Conservation (phyloP, 2,329 filamentous ascomycete species). For the Aspergillus sp. region DNA sequence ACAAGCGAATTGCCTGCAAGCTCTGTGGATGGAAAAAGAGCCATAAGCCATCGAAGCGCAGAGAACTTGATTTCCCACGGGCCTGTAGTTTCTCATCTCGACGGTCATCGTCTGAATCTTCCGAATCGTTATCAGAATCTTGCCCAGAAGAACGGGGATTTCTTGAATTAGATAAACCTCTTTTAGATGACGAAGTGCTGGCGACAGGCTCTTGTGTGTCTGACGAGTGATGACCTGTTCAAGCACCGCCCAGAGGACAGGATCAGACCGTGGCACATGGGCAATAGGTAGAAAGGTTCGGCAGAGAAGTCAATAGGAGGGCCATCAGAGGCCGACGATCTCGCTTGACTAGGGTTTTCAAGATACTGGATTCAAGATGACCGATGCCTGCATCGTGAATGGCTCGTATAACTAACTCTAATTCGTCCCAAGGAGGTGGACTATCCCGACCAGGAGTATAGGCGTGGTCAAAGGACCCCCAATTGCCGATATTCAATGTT, state of each 20-base stretch:
- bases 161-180: neutral
- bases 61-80: neutral
- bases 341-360: neutral
- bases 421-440: neutral
- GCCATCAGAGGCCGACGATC: neutral
- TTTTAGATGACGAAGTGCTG: neutral
- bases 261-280: neutral
- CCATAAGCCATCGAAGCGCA: neutral
- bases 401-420: neutral
- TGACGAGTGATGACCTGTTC: neutral
- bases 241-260: neutral
- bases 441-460: neutral
- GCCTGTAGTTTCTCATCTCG: too few relatives aligned
- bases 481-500: conserved; percentile 9
- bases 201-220: neutral
- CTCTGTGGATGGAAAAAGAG: neutral
- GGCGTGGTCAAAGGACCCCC: neutral
- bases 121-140: neutral
- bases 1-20: neutral
- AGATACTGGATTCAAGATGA: neutral
- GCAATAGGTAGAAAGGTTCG: neutral
- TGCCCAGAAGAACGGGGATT: neutral
- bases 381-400: neutral
- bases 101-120: neutral
- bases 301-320: neutral